A percentile compares a stretch with the other conserved stretches of the same genome.
Evolutionary conservation across 2,329 filamentous ascomycete species (phyloP).

Genomic region (Ceratocystis eucalypticola): DNA sequence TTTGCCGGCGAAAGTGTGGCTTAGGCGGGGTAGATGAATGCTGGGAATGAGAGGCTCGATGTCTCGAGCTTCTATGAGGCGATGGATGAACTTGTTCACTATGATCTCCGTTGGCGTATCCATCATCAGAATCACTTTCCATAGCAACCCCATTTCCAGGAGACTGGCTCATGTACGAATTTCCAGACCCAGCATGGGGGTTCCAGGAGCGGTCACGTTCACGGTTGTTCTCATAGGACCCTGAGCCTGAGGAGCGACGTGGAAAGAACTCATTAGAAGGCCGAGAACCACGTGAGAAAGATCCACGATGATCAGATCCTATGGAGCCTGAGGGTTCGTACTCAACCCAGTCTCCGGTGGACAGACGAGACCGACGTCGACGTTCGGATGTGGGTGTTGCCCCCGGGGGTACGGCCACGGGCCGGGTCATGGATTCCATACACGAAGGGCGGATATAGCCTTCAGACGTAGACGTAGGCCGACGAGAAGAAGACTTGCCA

Average conservation of each 20-base stretch:
- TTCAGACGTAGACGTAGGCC: conserved; percentile 10
- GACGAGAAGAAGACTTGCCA: conserved; percentile 3
- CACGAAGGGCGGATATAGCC: neutral
- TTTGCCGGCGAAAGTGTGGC: conserved; percentile 6
- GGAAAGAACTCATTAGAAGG: conserved; percentile 4
- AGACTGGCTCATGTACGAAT: conserved; percentile 13
- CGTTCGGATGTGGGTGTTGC: conserved; percentile 13
- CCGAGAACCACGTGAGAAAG: conserved; percentile 7
- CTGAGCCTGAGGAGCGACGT: conserved; percentile 10
- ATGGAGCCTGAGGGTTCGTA: conserved; percentile 10
- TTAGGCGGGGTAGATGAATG: conserved; percentile 9
- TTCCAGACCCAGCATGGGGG: neutral
- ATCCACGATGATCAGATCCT: conserved; percentile 15
- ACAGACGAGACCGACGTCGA: conserved; percentile 10
- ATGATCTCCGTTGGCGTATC: neutral
- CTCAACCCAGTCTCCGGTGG: conserved; percentile 6
- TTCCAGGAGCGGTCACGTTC: conserved; percentile 9
- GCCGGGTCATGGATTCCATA: neutral
- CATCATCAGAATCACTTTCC: conserved; percentile 12
- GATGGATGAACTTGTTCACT: neutral
- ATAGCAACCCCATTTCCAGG: conserved; percentile 5
- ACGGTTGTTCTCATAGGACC: conserved; percentile 10
- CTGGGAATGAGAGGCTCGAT: conserved; percentile 7
- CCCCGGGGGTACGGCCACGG: neutral
- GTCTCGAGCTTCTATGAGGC: conserved; percentile 3